Evolutionary conservation across 495 filamentous ascomycete species (phyloP).

Genomic region (Neurospora sp.): DNA sequence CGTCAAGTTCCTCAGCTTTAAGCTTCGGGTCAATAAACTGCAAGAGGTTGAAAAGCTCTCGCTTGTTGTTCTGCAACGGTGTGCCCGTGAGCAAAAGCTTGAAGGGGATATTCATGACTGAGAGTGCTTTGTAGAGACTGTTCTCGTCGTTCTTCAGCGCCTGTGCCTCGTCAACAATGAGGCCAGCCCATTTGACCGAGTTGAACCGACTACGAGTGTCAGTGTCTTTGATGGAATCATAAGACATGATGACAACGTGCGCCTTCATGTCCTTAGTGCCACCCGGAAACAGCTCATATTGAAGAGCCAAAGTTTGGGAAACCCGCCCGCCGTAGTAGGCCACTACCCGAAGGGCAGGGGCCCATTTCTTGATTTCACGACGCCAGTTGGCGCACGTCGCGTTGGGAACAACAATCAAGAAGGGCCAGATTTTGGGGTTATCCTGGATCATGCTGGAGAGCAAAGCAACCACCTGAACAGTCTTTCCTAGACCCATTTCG

Average conservation of each 20-base stretch:
- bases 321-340: constrained; percentile 73
- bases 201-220: constrained; percentile 53
- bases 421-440: constrained; percentile 74
- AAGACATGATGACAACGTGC: constrained; percentile 91
- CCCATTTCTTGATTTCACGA: constrained; percentile 91
- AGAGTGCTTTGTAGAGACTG: constrained; percentile 64
- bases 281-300: constrained; percentile 74
- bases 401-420: constrained; percentile 87
- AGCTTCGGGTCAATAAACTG: constrained; percentile 72
- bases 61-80: constrained; percentile 88
- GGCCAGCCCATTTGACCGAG: constrained; percentile 67
- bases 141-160: constrained; percentile 89
- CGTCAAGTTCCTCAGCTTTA: constrained; percentile 62
- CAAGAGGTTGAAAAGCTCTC: constrained; percentile 89
- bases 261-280: constrained; percentile 51
- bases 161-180: constrained; percentile 95
- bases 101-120: constrained; percentile 61
- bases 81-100: constrained; percentile 83
- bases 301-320: constrained; percentile 58
- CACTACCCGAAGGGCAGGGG: constrained; percentile 74
- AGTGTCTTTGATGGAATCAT: constrained; percentile 70
- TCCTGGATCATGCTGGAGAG: constrained; percentile 68
- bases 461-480: constrained; percentile 83
- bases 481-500: constrained; percentile 99
- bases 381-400: constrained; percentile 95